Percentiles rank a stretch among this genome's conserved stretches.
These are phyloP conservation scores for Colletotrichum neosansevieriae DNA, from an alignment of 2,329 filamentous ascomycete species.

Conservation along the genomic window DNA sequence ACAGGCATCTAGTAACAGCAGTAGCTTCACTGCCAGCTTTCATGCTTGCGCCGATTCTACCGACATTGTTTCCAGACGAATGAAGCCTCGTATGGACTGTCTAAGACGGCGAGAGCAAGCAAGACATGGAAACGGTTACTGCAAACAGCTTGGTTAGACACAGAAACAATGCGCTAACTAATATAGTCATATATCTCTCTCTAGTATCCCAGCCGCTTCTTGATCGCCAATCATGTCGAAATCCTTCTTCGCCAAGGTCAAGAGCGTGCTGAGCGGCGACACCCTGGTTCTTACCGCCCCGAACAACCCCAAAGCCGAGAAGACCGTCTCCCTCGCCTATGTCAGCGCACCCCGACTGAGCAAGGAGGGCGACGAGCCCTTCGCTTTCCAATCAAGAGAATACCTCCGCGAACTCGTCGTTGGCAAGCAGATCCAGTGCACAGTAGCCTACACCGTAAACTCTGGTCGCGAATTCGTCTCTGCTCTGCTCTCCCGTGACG, in stretches of 20 bases:
- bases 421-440: constrained; percentile 88
- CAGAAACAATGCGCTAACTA: constrained; percentile 14
- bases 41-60: neutral
- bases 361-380: constrained; percentile 92
- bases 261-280: constrained; percentile 94
- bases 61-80: neutral
- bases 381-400: constrained; percentile 94
- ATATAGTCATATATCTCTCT: constrained; percentile 2
- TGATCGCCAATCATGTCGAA: constrained; percentile 59
- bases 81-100: neutral
- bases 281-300: constrained; percentile 86
- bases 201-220: constrained; percentile 29
- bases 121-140: constrained; percentile 8
- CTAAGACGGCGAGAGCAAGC: constrained; percentile 17
- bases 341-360: constrained; percentile 88
- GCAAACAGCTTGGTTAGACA: constrained; percentile 14
- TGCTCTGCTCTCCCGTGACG: constrained; percentile 78
- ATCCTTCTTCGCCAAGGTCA: constrained; percentile 79
- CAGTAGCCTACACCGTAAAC: constrained; percentile 88
- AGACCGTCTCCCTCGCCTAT: constrained; percentile 90
- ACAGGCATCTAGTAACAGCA: neutral
- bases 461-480: constrained; percentile 90
- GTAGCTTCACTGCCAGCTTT: neutral
- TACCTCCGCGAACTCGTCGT: constrained; percentile 86
- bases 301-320: constrained; percentile 85